These are phyloP conservation scores for Clarireedia monteithiana DNA, from an alignment of 2,329 filamentous ascomycete genomes.

Conservation along the genomic window DNA sequence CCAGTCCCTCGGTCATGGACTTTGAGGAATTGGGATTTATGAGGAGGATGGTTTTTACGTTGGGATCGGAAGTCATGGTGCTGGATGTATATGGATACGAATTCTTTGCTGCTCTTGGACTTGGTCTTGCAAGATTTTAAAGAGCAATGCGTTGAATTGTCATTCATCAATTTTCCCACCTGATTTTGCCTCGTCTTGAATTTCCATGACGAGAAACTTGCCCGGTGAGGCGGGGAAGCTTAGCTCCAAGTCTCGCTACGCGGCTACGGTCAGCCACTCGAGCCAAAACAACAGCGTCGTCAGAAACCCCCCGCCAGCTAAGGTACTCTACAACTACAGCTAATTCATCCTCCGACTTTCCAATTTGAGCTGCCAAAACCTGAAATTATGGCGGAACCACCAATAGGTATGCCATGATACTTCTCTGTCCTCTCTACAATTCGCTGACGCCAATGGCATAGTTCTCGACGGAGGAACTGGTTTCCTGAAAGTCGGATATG, in stretches of 20 bases:
- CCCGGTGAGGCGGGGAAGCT: constrained; percentile 5
- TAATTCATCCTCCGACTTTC: constrained; percentile 9
- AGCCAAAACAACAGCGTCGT: constrained; percentile 17
- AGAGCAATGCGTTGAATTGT: no score
- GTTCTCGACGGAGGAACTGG: constrained; percentile 99
- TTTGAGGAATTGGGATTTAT: constrained; percentile 74
- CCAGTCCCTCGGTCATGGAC: constrained; percentile 63
- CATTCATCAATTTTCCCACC: not conserved
- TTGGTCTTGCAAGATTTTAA: no score
- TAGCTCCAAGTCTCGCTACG: constrained; percentile 2
- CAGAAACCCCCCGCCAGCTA: constrained; percentile 13
- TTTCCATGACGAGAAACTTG: not conserved
- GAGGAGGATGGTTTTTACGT: constrained; percentile 48
- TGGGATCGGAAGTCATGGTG: not conserved
- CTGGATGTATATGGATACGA: not conserved
- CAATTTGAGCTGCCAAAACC: constrained; percentile 11
- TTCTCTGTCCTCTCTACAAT: not conserved
- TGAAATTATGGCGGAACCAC: constrained; percentile 30
- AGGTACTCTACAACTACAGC: constrained; percentile 5
- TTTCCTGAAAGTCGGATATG: constrained; percentile 99
- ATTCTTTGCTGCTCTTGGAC: no score
- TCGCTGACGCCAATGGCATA: constrained; percentile 34
- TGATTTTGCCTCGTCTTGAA: not conserved
- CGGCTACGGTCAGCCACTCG: constrained; percentile 3
- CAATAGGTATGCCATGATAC: constrained; percentile 26